A percentile compares a stretch with the other conserved stretches of the same genome.
phyloP scores from a whole-genome alignment of 805 yeast genomes.

The Millerozyma acaciae region DNA sequence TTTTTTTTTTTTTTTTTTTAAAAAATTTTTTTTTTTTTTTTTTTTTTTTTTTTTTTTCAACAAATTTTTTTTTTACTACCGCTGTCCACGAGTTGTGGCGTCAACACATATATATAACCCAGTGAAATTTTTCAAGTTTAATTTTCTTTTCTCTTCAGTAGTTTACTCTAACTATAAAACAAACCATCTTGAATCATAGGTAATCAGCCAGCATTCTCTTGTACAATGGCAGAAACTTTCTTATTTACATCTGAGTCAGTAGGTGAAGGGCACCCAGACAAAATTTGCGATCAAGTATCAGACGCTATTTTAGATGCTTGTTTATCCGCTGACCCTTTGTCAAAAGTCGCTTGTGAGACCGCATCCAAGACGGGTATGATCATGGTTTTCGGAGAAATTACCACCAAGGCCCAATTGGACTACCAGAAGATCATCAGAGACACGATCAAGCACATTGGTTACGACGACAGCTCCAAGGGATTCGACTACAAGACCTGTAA shows the following conservation, averaged over 20 bases:
- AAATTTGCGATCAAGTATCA: slow-evolving; percentile 97
- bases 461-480: slow-evolving; percentile 93
- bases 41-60: too few species aligned
- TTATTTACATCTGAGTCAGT: slow-evolving; percentile 84
- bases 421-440: slow-evolving; percentile 97
- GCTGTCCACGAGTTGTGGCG: slow-evolving; percentile 3
- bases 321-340: slow-evolving; percentile 89
- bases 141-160: background rate
- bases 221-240: slow-evolving; percentile 39
- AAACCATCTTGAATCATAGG: slow-evolving; percentile 1
- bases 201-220: too few species aligned
- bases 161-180: too few species aligned
- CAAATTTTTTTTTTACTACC: too few species aligned
- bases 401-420: slow-evolving; percentile 93
- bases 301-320: slow-evolving; percentile 99
- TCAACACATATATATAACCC: too few species aligned
- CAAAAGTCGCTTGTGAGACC: slow-evolving; percentile 99
- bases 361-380: slow-evolving; percentile 99
- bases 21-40: too few species aligned
- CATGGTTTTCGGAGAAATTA: slow-evolving; percentile 98
- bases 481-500: slow-evolving; percentile 99
- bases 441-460: slow-evolving; percentile 97
- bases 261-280: slow-evolving; percentile 94
- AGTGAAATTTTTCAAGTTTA: slow-evolving; percentile 2
- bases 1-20: too few species aligned